Evolutionary conservation across 2,329 filamentous ascomycete genomes (phyloP).

Genomic region (Trichophyton verrucosum): DNA sequence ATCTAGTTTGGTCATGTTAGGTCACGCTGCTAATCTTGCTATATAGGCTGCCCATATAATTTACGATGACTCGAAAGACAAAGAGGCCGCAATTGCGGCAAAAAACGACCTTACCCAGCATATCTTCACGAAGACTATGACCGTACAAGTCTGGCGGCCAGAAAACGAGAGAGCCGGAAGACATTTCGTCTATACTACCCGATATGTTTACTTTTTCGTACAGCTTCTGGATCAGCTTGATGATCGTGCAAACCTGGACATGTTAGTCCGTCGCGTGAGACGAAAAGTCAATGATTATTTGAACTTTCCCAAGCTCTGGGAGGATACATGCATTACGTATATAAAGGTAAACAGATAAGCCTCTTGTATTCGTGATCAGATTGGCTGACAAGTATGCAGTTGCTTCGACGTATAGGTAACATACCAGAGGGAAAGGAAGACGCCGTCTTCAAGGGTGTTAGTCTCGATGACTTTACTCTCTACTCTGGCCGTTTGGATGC

Average conservation of each 20-base stretch:
- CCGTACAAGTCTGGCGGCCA: constrained; percentile 88
- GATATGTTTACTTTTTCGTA: constrained; percentile 74
- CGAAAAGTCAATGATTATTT: constrained; percentile 67
- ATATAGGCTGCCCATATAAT: constrained; percentile 47
- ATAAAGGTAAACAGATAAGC: constrained; percentile 31
- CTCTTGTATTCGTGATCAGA: constrained; percentile 8
- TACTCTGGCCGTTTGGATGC: constrained; percentile 48
- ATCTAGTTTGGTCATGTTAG: neutral
- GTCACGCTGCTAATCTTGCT: constrained; percentile 6
- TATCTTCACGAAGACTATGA: constrained; percentile 89
- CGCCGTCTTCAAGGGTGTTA: constrained; percentile 38
- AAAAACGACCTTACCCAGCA: constrained; percentile 71
- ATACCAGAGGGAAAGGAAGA: constrained; percentile 49
- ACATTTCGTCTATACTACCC: constrained; percentile 82
- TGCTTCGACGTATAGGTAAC: constrained; percentile 45
- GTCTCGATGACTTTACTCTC: constrained; percentile 51
- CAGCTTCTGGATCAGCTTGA: constrained; percentile 59
- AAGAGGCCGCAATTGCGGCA: constrained; percentile 46
- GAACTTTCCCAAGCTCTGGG: constrained; percentile 51
- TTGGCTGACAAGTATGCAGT: constrained; percentile 20
- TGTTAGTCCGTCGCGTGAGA: constrained; percentile 63
- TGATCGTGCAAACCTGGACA: constrained; percentile 65
- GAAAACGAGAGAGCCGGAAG: constrained; percentile 73
- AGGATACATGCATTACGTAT: constrained; percentile 47
- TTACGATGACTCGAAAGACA: constrained; percentile 43